These are phyloP conservation scores for Pleoardoris graminearum DNA, from an alignment of 2,329 filamentous ascomycete species.

Conservation along the genomic window DNA sequence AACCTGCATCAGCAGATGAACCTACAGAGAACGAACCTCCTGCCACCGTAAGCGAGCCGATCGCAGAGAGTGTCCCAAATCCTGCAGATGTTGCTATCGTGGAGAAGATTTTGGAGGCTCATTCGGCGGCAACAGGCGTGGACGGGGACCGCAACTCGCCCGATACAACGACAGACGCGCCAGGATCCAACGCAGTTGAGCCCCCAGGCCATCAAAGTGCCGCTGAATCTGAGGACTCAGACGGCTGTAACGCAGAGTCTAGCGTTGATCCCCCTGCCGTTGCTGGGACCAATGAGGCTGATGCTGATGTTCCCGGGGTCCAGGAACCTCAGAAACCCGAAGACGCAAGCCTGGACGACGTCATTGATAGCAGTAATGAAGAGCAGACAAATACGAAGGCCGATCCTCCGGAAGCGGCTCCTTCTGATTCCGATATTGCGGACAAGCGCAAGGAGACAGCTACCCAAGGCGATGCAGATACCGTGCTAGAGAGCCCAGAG, in stretches of 20 bases:
- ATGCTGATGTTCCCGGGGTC: neutral
- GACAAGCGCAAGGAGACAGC: neutral
- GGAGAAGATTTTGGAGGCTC: neutral
- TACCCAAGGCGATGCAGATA: neutral
- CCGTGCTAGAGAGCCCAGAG: neutral
- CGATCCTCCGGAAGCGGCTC: neutral
- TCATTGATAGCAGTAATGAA: neutral
- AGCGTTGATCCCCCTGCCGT: neutral
- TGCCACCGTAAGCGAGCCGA: neutral
- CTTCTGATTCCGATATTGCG: neutral
- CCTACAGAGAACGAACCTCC: neutral
- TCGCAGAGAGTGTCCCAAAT: slow-evolving; percentile 4
- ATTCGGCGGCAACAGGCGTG: neutral
- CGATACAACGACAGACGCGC: neutral
- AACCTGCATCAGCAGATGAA: neutral
- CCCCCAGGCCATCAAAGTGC: neutral
- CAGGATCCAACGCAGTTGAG: neutral
- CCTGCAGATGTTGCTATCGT: neutral
- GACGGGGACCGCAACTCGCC: neutral
- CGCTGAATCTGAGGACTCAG: neutral
- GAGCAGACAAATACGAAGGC: neutral
- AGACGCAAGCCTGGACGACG: neutral
- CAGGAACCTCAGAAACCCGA: neutral
- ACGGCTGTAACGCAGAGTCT: neutral
- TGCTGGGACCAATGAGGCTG: neutral